Evolutionary conservation across 139 green algal genomes (phyloP).

Genomic region (Closterium sp.): DNA sequence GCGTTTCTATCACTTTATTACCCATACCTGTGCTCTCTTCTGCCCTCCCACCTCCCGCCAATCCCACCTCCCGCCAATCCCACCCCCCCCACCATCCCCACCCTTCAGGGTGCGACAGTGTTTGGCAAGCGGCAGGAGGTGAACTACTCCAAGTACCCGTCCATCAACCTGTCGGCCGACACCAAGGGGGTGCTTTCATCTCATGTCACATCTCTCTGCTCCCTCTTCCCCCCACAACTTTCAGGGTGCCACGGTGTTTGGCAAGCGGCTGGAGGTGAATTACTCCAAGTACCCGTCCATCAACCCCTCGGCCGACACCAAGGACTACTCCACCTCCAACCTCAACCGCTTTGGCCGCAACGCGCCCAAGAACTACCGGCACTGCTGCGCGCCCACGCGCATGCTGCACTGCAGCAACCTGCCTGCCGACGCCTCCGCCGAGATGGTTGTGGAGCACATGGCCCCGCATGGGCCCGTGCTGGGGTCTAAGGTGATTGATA

Average conservation of each 20-base stretch:
- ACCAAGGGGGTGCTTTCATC: too few relatives aligned
- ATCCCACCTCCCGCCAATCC: not conserved
- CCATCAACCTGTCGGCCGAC: conserved; percentile 45
- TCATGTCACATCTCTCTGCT: too few relatives aligned
- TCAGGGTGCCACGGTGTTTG: conserved; percentile 44
- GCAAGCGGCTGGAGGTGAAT: conserved; percentile 50
- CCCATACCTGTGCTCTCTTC: not conserved
- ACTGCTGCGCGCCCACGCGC: conserved; percentile 43
- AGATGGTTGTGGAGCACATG: conserved; percentile 37
- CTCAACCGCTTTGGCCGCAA: conserved; percentile 53
- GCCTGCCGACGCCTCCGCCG: conserved; percentile 27
- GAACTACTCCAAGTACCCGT: conserved; percentile 47
- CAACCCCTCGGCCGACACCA: conserved; percentile 43
- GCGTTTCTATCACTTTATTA: not conserved
- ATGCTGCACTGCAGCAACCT: conserved; percentile 49
- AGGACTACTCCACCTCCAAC: conserved; percentile 40
- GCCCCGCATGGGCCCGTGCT: conserved; percentile 32
- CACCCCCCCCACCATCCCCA: not conserved
- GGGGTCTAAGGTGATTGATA: conserved; percentile 46
- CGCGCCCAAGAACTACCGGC: conserved; percentile 49
- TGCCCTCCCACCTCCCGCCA: not conserved
- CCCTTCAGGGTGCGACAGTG: conserved; percentile 30
- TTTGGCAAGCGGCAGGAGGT: conserved; percentile 45
- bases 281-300: conserved; percentile 52
- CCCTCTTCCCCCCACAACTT: not conserved